Conservation (phyloP, 1,284 basidiomycete species). For the Ustilago shanxiensis region DNA sequence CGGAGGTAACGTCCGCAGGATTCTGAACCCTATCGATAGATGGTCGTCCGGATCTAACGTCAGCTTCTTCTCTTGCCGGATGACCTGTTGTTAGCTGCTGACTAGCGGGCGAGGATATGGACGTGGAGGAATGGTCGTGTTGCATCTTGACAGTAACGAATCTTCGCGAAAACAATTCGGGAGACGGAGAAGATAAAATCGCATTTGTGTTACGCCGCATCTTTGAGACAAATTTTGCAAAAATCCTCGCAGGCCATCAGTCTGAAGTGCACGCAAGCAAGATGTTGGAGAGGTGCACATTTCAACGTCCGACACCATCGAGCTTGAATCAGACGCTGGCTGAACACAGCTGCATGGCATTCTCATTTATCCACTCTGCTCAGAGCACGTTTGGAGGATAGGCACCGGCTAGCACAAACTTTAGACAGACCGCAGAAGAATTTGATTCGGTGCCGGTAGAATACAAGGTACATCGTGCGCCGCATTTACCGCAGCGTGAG, state of each 20-base stretch:
- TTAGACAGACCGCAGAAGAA: too few species aligned
- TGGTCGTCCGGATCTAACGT: not conserved
- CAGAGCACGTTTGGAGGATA: too few species aligned
- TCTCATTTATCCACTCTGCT: too few species aligned
- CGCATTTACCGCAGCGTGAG: too few species aligned
- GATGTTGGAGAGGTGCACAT: conserved; percentile 23
- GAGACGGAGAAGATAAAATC: conserved; percentile 12
- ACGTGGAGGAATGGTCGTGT: conserved; percentile 5
- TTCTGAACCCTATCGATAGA: too few species aligned
- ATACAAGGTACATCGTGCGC: too few species aligned
- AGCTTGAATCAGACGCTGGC: not conserved
- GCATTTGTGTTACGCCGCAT: not conserved
- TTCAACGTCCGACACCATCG: conserved; percentile 33
- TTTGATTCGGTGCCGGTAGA: too few species aligned
- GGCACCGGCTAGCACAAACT: too few species aligned
- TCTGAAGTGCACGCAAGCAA: conserved; percentile 1
- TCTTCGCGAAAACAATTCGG: conserved; percentile 39
- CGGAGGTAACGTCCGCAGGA: not conserved
- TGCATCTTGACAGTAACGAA: conserved; percentile 6
- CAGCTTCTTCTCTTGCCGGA: not conserved
- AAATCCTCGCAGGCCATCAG: not conserved
- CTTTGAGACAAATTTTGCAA: not conserved
- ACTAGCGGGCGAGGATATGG: not conserved
- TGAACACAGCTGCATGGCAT: too few species aligned
- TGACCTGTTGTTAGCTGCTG: conserved; percentile 3